These are phyloP conservation scores for Trametes maxima DNA, from an alignment of 768 basidiomycete species.

Conservation along the genomic window DNA sequence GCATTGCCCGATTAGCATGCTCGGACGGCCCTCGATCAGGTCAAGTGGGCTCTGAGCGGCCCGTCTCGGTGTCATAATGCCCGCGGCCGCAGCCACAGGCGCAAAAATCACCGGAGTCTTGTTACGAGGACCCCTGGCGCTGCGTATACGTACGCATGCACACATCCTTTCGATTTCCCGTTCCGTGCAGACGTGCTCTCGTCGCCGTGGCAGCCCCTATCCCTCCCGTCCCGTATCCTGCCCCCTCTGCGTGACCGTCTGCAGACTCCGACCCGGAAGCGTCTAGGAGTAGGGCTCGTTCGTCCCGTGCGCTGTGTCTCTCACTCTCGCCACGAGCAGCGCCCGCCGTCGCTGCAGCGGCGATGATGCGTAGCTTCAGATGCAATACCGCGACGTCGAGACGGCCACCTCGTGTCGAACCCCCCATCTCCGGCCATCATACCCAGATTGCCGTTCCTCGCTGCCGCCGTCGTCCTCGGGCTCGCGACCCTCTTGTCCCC, in stretches of 20 bases:
- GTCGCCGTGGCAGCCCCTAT: no score
- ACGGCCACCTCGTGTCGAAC: neutral
- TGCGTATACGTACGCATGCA: neutral
- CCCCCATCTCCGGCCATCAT: neutral
- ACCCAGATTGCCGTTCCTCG: neutral
- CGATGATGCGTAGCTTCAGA: no score
- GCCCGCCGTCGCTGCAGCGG: neutral
- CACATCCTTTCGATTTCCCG: neutral
- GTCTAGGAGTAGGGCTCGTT: no score
- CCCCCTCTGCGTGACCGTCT: no score
- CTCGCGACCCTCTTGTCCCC: neutral
- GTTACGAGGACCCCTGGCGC: neutral
- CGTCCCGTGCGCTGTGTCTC: no score
- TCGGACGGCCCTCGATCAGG: neutral
- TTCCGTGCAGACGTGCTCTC: no score
- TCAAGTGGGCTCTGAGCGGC: neutral
- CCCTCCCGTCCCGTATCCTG: no score
- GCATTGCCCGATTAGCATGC: no score
- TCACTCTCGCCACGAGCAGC: no score
- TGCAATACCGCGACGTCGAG: no score
- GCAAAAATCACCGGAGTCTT: conserved; percentile 1
- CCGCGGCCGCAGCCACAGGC: neutral
- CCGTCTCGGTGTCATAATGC: neutral
- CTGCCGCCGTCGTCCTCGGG: neutral
- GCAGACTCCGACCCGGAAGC: no score